These are phyloP conservation scores for Arthrobotrys pseudoclavata DNA, from an alignment of 2,329 filamentous ascomycete genomes.

Conservation along the genomic window DNA sequence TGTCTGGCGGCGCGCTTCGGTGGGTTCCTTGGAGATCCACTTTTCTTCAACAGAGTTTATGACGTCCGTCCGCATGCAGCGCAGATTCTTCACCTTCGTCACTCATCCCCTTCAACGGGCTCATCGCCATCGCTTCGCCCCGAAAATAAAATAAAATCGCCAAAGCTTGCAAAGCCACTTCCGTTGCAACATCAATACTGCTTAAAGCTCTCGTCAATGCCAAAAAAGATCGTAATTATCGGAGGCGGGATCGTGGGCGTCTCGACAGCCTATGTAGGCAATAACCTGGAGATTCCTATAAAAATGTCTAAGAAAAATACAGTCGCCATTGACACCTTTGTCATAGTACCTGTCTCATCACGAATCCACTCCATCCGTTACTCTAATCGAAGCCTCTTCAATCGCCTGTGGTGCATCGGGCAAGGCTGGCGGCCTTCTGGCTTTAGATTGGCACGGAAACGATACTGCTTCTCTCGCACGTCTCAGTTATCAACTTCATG, in stretches of 20 bases:
- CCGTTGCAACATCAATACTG: neutral
- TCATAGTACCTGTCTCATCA: constrained; percentile 75
- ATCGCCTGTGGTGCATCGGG: constrained; percentile 94
- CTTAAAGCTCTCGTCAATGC: constrained; percentile 18
- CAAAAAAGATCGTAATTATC: constrained; percentile 46
- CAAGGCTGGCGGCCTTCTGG: constrained; percentile 92
- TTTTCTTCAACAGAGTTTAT: constrained; percentile 24
- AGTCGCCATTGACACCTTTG: neutral
- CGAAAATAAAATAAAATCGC: neutral
- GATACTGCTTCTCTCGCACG: constrained; percentile 76
- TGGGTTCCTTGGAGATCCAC: constrained; percentile 14
- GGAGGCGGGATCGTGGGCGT: constrained; percentile 58
- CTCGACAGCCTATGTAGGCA: constrained; percentile 52
- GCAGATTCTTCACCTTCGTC: constrained; percentile 13
- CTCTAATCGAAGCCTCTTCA: constrained; percentile 84
- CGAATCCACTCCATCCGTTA: constrained; percentile 80
- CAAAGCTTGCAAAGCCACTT: neutral
- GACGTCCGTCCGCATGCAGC: constrained; percentile 1
- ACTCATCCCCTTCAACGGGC: neutral
- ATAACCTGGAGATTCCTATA: constrained; percentile 6
- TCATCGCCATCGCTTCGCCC: neutral
- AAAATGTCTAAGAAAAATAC: neutral
- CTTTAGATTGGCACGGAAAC: constrained; percentile 64
- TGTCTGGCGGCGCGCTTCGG: constrained; percentile 2
- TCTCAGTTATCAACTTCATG: constrained; percentile 85